Evolutionary conservation across 768 basidiomycete genomes (phyloP).

Genomic region (Trametes sanguinea): DNA sequence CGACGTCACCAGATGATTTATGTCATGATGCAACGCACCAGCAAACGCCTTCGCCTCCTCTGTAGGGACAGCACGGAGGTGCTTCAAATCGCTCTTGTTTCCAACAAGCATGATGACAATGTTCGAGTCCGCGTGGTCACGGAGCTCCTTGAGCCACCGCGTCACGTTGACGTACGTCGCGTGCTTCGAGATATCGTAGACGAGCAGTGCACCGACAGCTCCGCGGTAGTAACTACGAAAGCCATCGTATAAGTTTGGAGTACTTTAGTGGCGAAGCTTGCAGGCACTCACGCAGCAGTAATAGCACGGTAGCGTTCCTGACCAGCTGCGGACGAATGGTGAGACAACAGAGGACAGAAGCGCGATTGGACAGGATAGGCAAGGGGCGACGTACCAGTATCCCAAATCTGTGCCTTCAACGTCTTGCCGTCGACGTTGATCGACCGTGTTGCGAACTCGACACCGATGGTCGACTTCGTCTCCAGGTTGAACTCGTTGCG

Average conservation of each 20-base stretch:
- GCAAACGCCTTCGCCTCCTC: slow-evolving; percentile 95
- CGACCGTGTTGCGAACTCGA: slow-evolving; percentile 96
- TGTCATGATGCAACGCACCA: slow-evolving; percentile 49
- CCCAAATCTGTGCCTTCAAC: slow-evolving; percentile 99
- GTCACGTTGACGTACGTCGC: slow-evolving; percentile 92
- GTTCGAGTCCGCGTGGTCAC: slow-evolving; percentile 83
- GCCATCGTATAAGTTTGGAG: neutral
- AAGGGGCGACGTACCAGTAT: slow-evolving; percentile 71
- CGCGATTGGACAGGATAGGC: slow-evolving; percentile 6
- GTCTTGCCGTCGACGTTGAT: slow-evolving; percentile 96
- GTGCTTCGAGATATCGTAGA: slow-evolving; percentile 94
- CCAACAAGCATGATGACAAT: slow-evolving; percentile 31
- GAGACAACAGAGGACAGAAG: neutral
- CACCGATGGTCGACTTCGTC: slow-evolving; percentile 98
- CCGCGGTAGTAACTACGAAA: slow-evolving; percentile 89
- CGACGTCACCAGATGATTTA: too few species aligned
- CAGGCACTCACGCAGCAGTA: slow-evolving; percentile 79
- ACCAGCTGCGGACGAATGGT: slow-evolving; percentile 61
- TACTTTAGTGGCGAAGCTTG: neutral
- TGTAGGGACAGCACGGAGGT: slow-evolving; percentile 92
- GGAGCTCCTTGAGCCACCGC: slow-evolving; percentile 95
- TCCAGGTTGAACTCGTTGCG: slow-evolving; percentile 99
- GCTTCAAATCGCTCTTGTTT: slow-evolving; percentile 88
- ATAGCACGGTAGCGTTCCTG: slow-evolving; percentile 98
- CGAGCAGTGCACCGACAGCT: slow-evolving; percentile 88